A percentile compares a stretch with the other conserved stretches of the same genome.
These are phyloP conservation scores for Aegilops sharonensis DNA, from an alignment of 176 grass and related monocot species.

Conservation along the genomic window DNA sequence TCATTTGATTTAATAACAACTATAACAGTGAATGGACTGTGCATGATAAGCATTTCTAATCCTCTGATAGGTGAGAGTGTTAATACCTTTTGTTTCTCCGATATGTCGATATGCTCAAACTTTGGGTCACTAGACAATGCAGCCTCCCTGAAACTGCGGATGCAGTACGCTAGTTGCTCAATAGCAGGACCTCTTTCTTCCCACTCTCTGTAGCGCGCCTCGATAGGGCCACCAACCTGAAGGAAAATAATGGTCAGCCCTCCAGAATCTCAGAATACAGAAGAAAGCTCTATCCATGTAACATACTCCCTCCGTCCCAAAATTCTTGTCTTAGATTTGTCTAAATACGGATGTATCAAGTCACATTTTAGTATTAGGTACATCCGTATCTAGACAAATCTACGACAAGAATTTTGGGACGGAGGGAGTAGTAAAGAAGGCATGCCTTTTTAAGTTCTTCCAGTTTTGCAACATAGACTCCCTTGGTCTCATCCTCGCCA, in stretches of 20 bases:
- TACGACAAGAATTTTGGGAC: too few species aligned
- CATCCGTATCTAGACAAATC: too few species aligned
- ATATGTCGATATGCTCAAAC: slow-evolving; percentile 84
- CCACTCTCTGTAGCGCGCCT: slow-evolving; percentile 66
- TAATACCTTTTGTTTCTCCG: slow-evolving; percentile 86
- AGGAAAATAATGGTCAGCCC: slow-evolving; percentile 1
- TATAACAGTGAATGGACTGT: background rate
- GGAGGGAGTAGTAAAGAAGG: background rate
- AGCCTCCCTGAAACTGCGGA: slow-evolving; percentile 77
- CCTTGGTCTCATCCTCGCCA: slow-evolving; percentile 92
- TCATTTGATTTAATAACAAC: background rate
- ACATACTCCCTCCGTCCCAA: too few species aligned
- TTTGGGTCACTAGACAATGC: slow-evolving; percentile 66
- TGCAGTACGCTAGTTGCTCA: slow-evolving; percentile 60
- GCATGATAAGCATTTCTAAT: background rate
- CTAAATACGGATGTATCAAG: too few species aligned
- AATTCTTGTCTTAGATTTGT: too few species aligned
- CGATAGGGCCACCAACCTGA: slow-evolving; percentile 75
- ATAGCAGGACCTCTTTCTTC: slow-evolving; percentile 38
- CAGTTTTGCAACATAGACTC: slow-evolving; percentile 89
- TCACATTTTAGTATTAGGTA: too few species aligned
- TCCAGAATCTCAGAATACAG: background rate
- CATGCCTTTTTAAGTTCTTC: slow-evolving; percentile 81
- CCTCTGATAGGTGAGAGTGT: background rate
- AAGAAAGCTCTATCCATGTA: background rate